These are phyloP conservation scores for Vachellia collinsii DNA, from an alignment of 306 rosid genomes.

Conservation along the genomic window DNA sequence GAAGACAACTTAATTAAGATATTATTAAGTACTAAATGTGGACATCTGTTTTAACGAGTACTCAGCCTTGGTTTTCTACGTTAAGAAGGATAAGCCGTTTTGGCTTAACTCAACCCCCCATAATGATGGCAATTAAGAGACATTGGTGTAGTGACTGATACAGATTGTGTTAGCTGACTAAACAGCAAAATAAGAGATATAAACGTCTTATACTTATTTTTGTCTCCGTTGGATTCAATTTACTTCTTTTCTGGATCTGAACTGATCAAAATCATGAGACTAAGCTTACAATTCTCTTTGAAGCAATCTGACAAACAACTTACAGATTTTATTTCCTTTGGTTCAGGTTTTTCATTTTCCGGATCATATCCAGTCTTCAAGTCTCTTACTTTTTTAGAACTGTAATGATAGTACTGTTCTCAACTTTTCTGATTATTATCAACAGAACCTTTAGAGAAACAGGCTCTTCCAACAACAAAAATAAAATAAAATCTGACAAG, in stretches of 20 bases:
- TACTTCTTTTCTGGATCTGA: not conserved
- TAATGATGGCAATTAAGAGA: too few species aligned
- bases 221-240: not conserved
- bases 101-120: too few species aligned
- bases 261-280: not conserved
- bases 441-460: not conserved
- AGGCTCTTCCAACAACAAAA: not conserved
- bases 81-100: too few species aligned
- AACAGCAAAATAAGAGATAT: not conserved
- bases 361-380: not conserved
- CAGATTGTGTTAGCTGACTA: not conserved
- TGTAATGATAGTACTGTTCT: too few species aligned
- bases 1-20: too few species aligned
- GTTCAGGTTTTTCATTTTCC: not conserved
- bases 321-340: not conserved
- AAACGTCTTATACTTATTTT: not conserved
- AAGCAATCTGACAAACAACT: not conserved
- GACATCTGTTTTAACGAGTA: too few species aligned
- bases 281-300: not conserved
- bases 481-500: constrained; percentile 12
- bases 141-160: too few species aligned
- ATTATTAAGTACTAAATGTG: too few species aligned
- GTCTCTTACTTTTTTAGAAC: too few species aligned
- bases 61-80: too few species aligned
- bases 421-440: not conserved